Conservation (phyloP, 441 rosid genomes). For the Populus hybrid region DNA sequence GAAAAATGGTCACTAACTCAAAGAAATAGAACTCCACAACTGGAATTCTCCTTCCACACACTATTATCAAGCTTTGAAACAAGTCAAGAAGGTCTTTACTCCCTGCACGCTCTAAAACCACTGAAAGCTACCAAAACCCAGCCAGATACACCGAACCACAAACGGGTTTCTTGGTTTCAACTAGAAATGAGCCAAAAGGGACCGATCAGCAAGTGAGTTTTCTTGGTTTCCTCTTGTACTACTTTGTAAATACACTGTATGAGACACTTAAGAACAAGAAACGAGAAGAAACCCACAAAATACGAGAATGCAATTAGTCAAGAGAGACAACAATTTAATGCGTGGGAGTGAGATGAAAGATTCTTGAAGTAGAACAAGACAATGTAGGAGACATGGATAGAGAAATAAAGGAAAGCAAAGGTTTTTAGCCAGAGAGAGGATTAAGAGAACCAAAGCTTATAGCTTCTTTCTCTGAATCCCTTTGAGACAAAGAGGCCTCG, state of each 20-base stretch:
- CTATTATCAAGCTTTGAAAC: background rate
- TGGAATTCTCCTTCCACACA: slow-evolving; percentile 24
- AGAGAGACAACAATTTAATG: slow-evolving; percentile 42
- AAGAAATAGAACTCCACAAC: slow-evolving; percentile 16
- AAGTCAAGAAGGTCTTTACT: background rate
- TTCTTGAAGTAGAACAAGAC: slow-evolving; percentile 73
- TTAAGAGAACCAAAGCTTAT: slow-evolving; percentile 8
- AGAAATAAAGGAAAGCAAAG: slow-evolving; percentile 25
- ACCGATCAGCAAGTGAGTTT: too few relatives aligned
- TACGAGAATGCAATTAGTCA: slow-evolving; percentile 26
- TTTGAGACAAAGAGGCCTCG: slow-evolving; percentile 53
- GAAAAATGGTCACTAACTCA: slow-evolving; percentile 16
- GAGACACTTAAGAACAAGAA: background rate
- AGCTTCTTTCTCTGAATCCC: slow-evolving; percentile 28
- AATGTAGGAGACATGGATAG: slow-evolving; percentile 57
- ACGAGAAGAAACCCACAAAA: slow-evolving; percentile 26
- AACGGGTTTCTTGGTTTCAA: background rate
- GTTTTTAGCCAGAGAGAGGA: slow-evolving; percentile 20
- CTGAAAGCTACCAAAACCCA: background rate
- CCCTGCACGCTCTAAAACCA: background rate
- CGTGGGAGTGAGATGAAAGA: slow-evolving; percentile 63
- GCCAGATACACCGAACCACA: background rate
- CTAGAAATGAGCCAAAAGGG: background rate
- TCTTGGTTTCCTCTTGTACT: background rate
- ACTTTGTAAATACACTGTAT: background rate